Percentiles rank a stretch among this genome's conserved stretches.
Evolutionary conservation across 139 green algal species (phyloP).

Genomic region (Closterium sp.): DNA sequence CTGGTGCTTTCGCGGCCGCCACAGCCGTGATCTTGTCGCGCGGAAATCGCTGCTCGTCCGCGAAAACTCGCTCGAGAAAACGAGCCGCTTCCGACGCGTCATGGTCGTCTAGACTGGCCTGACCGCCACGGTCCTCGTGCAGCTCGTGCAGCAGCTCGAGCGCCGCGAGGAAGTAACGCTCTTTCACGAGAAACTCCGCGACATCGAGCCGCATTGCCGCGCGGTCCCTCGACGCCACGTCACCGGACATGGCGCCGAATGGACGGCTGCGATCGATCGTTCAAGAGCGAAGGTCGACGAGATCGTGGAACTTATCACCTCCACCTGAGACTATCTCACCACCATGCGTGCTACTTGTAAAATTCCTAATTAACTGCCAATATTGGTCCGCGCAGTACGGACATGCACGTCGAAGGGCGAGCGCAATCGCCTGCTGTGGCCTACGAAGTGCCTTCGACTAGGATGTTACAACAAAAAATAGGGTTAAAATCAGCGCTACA

Average conservation of each 20-base stretch:
- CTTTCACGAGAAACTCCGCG: conserved; percentile 43
- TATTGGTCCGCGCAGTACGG: too few relatives aligned
- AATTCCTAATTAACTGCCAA: too few relatives aligned
- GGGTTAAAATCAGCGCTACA: too few relatives aligned
- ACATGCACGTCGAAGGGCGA: too few relatives aligned
- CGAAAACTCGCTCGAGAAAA: conserved; percentile 43
- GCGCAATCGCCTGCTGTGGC: too few relatives aligned
- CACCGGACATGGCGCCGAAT: not conserved
- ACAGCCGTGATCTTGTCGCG: conserved; percentile 22
- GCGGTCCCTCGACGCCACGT: not conserved
- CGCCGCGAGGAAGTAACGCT: conserved; percentile 44
- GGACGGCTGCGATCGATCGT: not conserved
- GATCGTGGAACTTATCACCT: not conserved
- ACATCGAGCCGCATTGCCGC: conserved; percentile 20
- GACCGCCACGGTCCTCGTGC: conserved; percentile 25
- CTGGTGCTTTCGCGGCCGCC: conserved; percentile 38
- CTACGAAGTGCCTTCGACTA: too few relatives aligned
- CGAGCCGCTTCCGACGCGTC: not conserved
- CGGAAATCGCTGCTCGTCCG: conserved; percentile 36
- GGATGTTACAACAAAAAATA: too few relatives aligned
- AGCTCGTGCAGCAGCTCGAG: conserved; percentile 49
- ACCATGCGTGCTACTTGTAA: not conserved
- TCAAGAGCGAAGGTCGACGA: not conserved
- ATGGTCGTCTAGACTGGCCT: not conserved
- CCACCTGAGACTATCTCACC: not conserved